Base-by-base conservation (phyloP, 306 rosid species). In the Alnus rubra region DNA sequence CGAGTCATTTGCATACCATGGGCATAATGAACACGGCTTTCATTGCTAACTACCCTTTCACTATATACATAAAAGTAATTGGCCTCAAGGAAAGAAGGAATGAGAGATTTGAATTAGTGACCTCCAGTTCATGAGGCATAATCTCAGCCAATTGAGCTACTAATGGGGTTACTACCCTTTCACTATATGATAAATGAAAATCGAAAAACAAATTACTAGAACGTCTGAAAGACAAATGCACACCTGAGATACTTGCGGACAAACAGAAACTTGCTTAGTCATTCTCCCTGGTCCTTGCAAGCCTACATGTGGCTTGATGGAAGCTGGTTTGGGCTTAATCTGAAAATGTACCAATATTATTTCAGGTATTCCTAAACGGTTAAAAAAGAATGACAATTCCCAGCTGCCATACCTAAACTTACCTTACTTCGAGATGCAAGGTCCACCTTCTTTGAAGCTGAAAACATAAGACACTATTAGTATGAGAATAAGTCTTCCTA, bases 201-300 rank as follows among this genome's bases (percentile, higher is more conserved):
- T 9, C 44, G 2, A 30, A 11, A 58, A 33, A 37, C 37, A 39
- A 28, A 68, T 3, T 2, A 8, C 33, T 68, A 68, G 13, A 68
- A 7, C 9, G 16, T 42, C 51, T 2, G 0, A 42, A 68, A 67
- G 72, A 42, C 1, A 0, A 16, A 42, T 74, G 75, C 82, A 54
- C 74, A 90, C 98, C 99, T 90, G 94, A 54, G 86, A 82, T 51
- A 78, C 44, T 60, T 81, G 93, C n/a, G 93, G 88, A 75, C 76
- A 62, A 65, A 58, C 75, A 79, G 85, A 81, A 78, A 78, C 85
- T 82, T 82, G 88, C 88, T 77, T 91, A 42, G 59, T 73, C 64
- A 58, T 74, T 87, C 80, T 89, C 81, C 87, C 93, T 14, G 78
- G 86, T 74, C 82, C 86, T 84, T 82, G 89, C 83, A 83, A 48